Evolutionary conservation across 176 grass and related monocot species (phyloP).

Genomic region (Lolium multiflorum): DNA sequence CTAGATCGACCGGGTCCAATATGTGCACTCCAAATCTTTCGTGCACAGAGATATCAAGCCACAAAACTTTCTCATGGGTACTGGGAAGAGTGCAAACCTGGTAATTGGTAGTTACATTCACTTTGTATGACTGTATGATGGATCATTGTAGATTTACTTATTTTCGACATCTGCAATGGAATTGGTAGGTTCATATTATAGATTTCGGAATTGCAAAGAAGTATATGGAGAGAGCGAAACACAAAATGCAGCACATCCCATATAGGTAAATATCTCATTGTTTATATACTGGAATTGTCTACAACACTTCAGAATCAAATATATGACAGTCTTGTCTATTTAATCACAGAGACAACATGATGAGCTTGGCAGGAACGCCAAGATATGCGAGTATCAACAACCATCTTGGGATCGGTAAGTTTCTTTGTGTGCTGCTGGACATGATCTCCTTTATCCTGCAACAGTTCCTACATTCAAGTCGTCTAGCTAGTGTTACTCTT

Average conservation of each 20-base stretch:
- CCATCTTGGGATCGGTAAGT: constrained; percentile 61
- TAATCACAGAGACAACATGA: constrained; percentile 54
- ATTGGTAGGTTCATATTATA: constrained; percentile 53
- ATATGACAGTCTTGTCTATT: neutral
- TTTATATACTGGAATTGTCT: no score
- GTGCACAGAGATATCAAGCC: constrained; percentile 67
- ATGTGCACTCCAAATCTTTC: neutral
- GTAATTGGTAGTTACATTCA: constrained; percentile 17
- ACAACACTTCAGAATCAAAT: no score
- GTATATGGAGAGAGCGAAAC: constrained; percentile 46
- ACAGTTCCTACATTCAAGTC: neutral
- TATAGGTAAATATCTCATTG: constrained; percentile 46
- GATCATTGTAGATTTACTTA: neutral
- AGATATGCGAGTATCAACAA: constrained; percentile 72
- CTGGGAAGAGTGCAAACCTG: constrained; percentile 70
- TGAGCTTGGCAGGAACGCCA: constrained; percentile 59
- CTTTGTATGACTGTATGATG: neutral
- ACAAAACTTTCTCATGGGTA: constrained; percentile 76
- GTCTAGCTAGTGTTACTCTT: neutral
- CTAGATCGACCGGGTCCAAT: neutral
- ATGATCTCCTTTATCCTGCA: neutral
- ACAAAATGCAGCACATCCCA: constrained; percentile 52
- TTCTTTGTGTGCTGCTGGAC: neutral
- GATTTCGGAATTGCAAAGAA: constrained; percentile 64
- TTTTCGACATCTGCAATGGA: neutral